Conservation (phyloP, 2,329 filamentous ascomycete genomes). For the Trichoderma sp. region DNA sequence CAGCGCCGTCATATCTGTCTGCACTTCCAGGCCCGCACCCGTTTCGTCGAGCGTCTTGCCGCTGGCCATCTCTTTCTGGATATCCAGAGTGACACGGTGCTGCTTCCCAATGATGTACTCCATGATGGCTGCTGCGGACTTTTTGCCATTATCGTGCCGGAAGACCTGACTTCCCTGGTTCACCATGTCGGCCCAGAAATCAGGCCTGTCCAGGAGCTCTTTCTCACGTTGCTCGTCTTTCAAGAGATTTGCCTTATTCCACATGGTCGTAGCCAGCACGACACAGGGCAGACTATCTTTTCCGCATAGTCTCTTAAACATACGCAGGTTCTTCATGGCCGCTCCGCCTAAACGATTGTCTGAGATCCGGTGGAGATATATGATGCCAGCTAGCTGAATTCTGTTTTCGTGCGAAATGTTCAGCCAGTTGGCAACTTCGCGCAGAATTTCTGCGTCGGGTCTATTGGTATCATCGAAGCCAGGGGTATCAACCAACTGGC, state of each 20-base stretch:
- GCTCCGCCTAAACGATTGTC: background rate
- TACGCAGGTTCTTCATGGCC: background rate
- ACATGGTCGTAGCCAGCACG: background rate
- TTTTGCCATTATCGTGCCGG: background rate
- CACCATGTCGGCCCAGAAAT: background rate
- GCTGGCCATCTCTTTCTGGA: background rate
- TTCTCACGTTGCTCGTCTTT: background rate
- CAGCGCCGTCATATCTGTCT: background rate
- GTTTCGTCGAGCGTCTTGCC: background rate
- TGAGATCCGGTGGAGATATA: background rate
- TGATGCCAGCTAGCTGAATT: background rate
- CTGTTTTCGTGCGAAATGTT: background rate
- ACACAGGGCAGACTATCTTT: background rate
- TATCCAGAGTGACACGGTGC: background rate
- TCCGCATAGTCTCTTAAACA: background rate
- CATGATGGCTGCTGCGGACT: background rate
- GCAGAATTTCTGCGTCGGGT: background rate
- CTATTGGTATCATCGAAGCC: background rate
- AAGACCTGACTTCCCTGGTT: background rate
- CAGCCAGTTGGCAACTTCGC: background rate
- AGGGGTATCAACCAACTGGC: background rate
- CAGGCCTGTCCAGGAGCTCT: background rate
- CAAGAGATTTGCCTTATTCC: background rate
- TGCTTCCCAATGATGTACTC: background rate
- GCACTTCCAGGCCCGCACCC: background rate